Evolutionary conservation across 2,329 filamentous ascomycete species (phyloP).

Genomic region (Cercospora sp.): DNA sequence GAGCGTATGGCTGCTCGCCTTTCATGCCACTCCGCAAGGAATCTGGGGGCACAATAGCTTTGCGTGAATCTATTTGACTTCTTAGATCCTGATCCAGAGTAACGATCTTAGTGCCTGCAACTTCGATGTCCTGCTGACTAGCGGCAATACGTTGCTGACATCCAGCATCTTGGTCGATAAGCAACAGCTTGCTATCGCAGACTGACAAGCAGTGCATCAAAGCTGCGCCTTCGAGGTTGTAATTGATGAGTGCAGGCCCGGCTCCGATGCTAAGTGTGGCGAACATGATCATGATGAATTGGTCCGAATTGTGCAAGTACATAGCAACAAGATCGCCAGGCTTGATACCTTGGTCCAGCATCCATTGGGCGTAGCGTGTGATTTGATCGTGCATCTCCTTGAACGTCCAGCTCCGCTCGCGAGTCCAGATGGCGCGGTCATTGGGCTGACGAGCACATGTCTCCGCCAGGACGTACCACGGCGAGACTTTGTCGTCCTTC

Average conservation of each 20-base stretch:
- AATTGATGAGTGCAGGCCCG: constrained; percentile 40
- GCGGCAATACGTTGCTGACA: constrained; percentile 59
- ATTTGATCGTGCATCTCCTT: constrained; percentile 54
- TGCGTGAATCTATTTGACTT: constrained; percentile 42
- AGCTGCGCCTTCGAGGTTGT: constrained; percentile 38
- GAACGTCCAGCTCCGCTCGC: constrained; percentile 57
- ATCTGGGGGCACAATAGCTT: constrained; percentile 31
- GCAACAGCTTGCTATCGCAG: constrained; percentile 42
- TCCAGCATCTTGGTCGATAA: constrained; percentile 49
- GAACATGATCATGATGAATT: constrained; percentile 36
- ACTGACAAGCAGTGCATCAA: constrained; percentile 42
- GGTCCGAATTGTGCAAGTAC: constrained; percentile 35
- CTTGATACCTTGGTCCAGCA: constrained; percentile 44
- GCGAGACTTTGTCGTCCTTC: constrained; percentile 28
- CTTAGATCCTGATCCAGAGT: constrained; percentile 53
- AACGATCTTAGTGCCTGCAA: constrained; percentile 58
- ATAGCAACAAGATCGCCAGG: constrained; percentile 39
- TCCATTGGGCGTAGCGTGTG: constrained; percentile 64
- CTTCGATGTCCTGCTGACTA: constrained; percentile 49
- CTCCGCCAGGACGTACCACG: constrained; percentile 33
- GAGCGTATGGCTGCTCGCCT: constrained; percentile 59
- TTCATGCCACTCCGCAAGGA: constrained; percentile 30
- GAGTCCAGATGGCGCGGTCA: constrained; percentile 65
- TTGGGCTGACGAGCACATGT: constrained; percentile 42
- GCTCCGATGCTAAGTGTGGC: constrained; percentile 35